Base-by-base conservation (phyloP, 495 filamentous ascomycete species). In the Aspergillus campestris region DNA sequence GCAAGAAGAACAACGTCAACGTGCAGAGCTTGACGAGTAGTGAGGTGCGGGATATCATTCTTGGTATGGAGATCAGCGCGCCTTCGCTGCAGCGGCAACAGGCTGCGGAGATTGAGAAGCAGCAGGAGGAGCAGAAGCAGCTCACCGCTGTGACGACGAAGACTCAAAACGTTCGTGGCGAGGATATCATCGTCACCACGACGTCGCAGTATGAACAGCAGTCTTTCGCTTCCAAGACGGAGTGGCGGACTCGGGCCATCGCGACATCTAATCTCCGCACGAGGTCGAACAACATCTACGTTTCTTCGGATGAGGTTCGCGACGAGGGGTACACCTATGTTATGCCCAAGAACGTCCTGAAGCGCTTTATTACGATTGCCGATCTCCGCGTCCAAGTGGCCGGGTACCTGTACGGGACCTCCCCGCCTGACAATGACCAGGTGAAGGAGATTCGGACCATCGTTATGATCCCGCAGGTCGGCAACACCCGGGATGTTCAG, bases 1-100 rank as follows among this genome's bases (percentile, higher is more conserved):
- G 94, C 56, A 97, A 97, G 80, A 97, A 97, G 75, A 99, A 97
- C 67, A 96, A 97, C 55, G 94, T 99, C 69, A 97, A 96, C 60
- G 90, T 91, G 15, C 92, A 94, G 12, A 94, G 87, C 57, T 75
- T 99, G 67, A 99, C 94, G 0, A 94, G 82, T 53, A 94, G 83
- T 55, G 94, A 99, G 78, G 91, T 99, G 34, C 81, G 94, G 44
- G 94, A 99, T 60, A 99, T 99, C 57, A 99, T 99, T 55, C 72
- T 99, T 48, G 94, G 94, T 77, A 99, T 99, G 94, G 94, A 99
- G 66, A 99, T 99, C 48, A 92, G 86, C 47, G 94, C 94, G 5
- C 94, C 94, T 4, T 96, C 90, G 1, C 84, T 99, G 86, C 94
- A 99, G 65, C 83, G 94, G 42, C 94, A 99, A 70, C 94, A 97